phyloP scores from a whole-genome alignment of 345 rosid genomes.

The Durio zibethinus region DNA sequence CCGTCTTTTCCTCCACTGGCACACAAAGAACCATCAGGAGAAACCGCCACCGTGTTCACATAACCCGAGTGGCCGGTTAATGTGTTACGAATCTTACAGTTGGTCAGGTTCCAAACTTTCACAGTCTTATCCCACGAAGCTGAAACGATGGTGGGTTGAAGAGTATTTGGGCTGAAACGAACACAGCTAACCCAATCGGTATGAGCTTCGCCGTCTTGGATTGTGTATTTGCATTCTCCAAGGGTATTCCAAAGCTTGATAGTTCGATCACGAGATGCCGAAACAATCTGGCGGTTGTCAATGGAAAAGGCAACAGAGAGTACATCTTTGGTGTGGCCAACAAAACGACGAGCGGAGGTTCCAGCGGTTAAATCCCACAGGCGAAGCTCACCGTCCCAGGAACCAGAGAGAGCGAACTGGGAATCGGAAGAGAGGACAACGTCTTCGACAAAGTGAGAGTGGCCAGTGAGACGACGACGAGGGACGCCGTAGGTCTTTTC shows the following conservation, averaged over 20 bases:
- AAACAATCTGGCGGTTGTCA: conserved; percentile 95
- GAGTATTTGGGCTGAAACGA: conserved; percentile 75
- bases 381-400: conserved; percentile 99
- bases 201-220: conserved; percentile 82
- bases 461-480: conserved; percentile 90
- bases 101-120: conserved; percentile 91
- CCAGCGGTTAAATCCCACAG: conserved; percentile 93
- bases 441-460: conserved; percentile 89
- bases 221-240: conserved; percentile 97
- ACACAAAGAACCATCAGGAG: conserved; percentile 92
- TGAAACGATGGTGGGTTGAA: conserved; percentile 86
- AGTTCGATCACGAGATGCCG: conserved; percentile 93
- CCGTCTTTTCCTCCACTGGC: conserved; percentile 99
- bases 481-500: conserved; percentile 79
- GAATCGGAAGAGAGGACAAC: conserved; percentile 96
- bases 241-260: conserved; percentile 95
- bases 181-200: conserved; percentile 95
- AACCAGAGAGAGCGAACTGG: conserved; percentile 93
- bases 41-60: conserved; percentile 87
- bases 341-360: conserved; percentile 74
- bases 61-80: conserved; percentile 77
- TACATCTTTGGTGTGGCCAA: conserved; percentile 93
- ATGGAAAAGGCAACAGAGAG: conserved; percentile 94
- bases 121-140: conserved; percentile 89
- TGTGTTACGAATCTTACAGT: conserved; percentile 79